Evolutionary conservation across 768 basidiomycete species (phyloP).

Genomic region (Trametes coccinea): DNA sequence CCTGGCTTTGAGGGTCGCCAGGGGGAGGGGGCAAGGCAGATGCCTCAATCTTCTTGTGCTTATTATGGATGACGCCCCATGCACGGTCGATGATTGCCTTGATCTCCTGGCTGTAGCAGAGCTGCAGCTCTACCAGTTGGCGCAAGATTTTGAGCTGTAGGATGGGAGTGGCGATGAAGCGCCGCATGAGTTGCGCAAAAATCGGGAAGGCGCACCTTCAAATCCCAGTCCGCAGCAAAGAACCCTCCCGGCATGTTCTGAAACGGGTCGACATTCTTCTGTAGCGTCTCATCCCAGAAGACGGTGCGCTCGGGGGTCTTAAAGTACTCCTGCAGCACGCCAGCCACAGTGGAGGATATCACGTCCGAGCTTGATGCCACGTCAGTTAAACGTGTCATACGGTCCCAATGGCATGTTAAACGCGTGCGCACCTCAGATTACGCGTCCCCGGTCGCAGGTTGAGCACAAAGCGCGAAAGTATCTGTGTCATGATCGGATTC

Average conservation of each 20-base stretch:
- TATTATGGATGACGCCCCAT: slow-evolving; percentile 83
- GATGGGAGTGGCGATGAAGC: slow-evolving; percentile 17
- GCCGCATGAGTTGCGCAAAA: slow-evolving; percentile 22
- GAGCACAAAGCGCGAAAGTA: slow-evolving; percentile 75
- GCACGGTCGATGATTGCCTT: slow-evolving; percentile 78
- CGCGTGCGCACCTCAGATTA: slow-evolving; percentile 76
- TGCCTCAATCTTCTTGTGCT: slow-evolving; percentile 79
- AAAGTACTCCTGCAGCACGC: slow-evolving; percentile 69
- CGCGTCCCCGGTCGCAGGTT: slow-evolving; percentile 87
- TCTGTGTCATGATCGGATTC: slow-evolving; percentile 68
- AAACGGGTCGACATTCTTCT: slow-evolving; percentile 75
- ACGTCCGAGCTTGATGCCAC: slow-evolving; percentile 66
- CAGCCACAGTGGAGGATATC: slow-evolving; percentile 73
- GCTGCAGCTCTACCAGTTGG: slow-evolving; percentile 82
- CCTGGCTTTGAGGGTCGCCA: slow-evolving; percentile 64
- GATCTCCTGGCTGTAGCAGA: slow-evolving; percentile 66
- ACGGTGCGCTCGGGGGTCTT: slow-evolving; percentile 72
- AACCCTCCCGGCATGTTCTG: slow-evolving; percentile 65
- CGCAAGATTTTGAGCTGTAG: slow-evolving; percentile 80
- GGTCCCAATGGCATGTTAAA: slow-evolving; percentile 31
- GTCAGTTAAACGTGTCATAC: slow-evolving; percentile 36
- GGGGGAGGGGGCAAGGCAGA: slow-evolving; percentile 51
- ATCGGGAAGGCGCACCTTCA: slow-evolving; percentile 59
- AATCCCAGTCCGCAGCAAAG: slow-evolving; percentile 78
- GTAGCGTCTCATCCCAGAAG: slow-evolving; percentile 75